phyloP scores from a whole-genome alignment of 768 basidiomycete species.

The Phylloporus sp. region DNA sequence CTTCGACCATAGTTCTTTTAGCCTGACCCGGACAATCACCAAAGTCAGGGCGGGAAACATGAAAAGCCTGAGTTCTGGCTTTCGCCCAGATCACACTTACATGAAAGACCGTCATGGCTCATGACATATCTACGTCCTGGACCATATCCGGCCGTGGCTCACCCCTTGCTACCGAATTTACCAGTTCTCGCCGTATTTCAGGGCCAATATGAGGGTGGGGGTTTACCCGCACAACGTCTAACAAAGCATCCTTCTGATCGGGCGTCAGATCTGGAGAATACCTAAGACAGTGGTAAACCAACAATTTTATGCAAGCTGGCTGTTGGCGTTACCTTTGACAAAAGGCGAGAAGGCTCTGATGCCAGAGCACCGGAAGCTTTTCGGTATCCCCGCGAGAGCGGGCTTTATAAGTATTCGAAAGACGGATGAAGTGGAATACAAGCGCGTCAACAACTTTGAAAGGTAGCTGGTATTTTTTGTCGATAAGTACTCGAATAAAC shows the following conservation, averaged over 20 bases:
- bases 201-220: conserved; percentile 83
- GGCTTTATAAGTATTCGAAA: conserved; percentile 86
- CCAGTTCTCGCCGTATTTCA: conserved; percentile 87
- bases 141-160: conserved; percentile 64
- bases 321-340: conserved; percentile 66
- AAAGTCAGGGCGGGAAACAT: neutral
- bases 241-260: conserved; percentile 95
- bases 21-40: neutral
- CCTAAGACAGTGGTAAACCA: conserved; percentile 37
- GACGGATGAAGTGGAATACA: conserved; percentile 96
- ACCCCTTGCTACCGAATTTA: conserved; percentile 82
- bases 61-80: neutral
- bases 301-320: neutral
- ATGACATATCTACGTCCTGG: conserved; percentile 64
- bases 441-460: conserved; percentile 97
- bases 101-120: conserved; percentile 4
- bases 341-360: conserved; percentile 93
- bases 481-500: conserved; percentile 92
- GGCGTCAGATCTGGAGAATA: conserved; percentile 92
- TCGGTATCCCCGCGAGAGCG: conserved; percentile 64
- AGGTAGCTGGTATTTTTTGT: conserved; percentile 97
- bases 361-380: conserved; percentile 95
- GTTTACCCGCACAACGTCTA: conserved; percentile 85
- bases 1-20: too few species aligned
- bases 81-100: neutral